Evolutionary conservation across 2,329 filamentous ascomycete genomes (phyloP), one percentile per base, ranked within the genome.

Genomic region (Corynespora cassiicola): DNA sequence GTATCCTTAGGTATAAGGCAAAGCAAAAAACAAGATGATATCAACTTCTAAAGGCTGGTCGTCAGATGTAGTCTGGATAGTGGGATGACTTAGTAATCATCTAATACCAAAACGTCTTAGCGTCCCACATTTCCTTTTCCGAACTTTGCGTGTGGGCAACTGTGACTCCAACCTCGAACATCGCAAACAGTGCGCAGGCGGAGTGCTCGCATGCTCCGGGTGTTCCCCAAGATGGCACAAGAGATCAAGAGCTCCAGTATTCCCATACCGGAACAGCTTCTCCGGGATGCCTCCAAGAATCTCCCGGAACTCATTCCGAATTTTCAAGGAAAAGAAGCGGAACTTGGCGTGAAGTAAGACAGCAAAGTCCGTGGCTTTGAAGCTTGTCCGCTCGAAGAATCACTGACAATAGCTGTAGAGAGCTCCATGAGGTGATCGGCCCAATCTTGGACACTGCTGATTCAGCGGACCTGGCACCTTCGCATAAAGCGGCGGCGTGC

Each of bases 401-500:
- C 18, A 36, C 61, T 67, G 28, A 65, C 40, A 9, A 7, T 12
- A 4, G 17, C n/a, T n/a, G 40, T 26, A 68, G 65, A 40, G 42
- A 58, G 20, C 48, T 69, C 6, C 52, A 61, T 26, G 42, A 37
- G 12, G 29, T 66, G 12, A 27, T 68, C 22, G 47, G 43, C 18
- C 58, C 62, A 8, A 37, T 68, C 2, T 30, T 69, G 19, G 56
- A 61, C n/a, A 68, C 65, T 7, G 61, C 66, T 11, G 57, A 63
- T 31, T 31, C 60, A 4, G 39, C 54, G 12, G 58, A 69, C 11
- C 39, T 69, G 8, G 49, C 53, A 9, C 54, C 61, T 22, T 57
- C 65, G 11, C 72, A 76, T 48, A 63, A 71, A 33, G 72, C 74
- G 5, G 72, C 72, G 27, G 72, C 74, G 24, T 75, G 70, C 48